These are phyloP conservation scores for Trifolium dubium DNA, from an alignment of 306 rosid species.

Conservation along the genomic window DNA sequence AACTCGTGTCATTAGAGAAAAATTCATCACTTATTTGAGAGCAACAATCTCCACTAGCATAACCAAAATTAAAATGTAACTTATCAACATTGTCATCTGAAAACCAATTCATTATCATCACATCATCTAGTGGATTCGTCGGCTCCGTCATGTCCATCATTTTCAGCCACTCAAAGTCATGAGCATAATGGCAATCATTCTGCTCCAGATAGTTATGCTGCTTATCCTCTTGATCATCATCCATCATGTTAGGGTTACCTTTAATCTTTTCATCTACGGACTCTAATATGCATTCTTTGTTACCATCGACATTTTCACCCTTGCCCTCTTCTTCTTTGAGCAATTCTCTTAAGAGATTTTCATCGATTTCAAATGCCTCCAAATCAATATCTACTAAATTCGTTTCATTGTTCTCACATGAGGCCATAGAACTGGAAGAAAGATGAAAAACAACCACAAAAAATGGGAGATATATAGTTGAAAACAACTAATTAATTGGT, in stretches of 20 bases:
- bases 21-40: conserved; percentile 38
- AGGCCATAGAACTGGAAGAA: conserved; percentile 48
- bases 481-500: background rate
- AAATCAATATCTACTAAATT: conserved; percentile 54
- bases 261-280: background rate
- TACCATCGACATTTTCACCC: background rate
- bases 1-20: conserved; percentile 45
- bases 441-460: background rate
- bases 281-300: conserved; percentile 18
- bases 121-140: conserved; percentile 32
- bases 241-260: background rate
- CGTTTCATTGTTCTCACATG: conserved; percentile 38
- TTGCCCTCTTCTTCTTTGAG: conserved; percentile 52
- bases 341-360: conserved; percentile 60
- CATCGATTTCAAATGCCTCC: conserved; percentile 65
- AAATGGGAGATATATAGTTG: conserved; percentile 8
- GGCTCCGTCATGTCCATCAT: conserved; percentile 45
- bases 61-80: conserved; percentile 48
- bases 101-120: conserved; percentile 49
- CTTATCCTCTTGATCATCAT: conserved; percentile 1
- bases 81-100: conserved; percentile 46
- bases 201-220: background rate
- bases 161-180: conserved; percentile 49
- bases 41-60: conserved; percentile 42
- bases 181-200: background rate